phyloP scores from a whole-genome alignment of 2,329 filamentous ascomycete species.

The Sphaerostilbella broomeana region DNA sequence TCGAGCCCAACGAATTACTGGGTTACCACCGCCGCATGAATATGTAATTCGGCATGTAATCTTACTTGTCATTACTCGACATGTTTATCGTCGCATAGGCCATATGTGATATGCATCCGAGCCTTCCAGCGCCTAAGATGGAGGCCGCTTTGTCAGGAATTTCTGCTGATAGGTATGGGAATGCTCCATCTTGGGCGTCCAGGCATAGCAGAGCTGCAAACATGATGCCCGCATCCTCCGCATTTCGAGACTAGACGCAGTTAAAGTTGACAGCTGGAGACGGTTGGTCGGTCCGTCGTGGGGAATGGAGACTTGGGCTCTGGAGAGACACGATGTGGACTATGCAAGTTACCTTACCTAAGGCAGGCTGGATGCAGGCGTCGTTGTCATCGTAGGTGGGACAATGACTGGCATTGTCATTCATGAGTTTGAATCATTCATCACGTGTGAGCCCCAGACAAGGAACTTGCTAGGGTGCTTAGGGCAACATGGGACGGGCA shows the following conservation, averaged over 20 bases:
- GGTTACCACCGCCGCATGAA: no score
- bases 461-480: no score
- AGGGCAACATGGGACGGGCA: conserved; percentile 6
- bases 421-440: no score
- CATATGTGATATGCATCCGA: background rate
- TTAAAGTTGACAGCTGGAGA: conserved; percentile 9
- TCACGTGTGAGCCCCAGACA: no score
- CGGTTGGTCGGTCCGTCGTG: conserved; percentile 11
- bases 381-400: no score
- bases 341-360: background rate
- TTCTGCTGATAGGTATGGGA: conserved; percentile 2
- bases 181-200: conserved; percentile 10
- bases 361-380: conserved; percentile 3
- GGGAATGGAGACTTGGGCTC: conserved; percentile 8
- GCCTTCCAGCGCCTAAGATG: conserved; percentile 4
- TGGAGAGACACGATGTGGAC: background rate
- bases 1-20: conserved; percentile 2
- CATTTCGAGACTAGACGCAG: conserved; percentile 2
- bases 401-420: no score
- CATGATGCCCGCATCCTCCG: conserved; percentile 9
- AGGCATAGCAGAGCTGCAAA: conserved; percentile 11
- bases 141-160: conserved; percentile 1
- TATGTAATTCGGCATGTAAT: no score
- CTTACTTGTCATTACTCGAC: conserved; percentile 11
- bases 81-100: conserved; percentile 1